phyloP scores from a whole-genome alignment of 2,329 filamentous ascomycete species.

The Talaromyces atroroseus region DNA sequence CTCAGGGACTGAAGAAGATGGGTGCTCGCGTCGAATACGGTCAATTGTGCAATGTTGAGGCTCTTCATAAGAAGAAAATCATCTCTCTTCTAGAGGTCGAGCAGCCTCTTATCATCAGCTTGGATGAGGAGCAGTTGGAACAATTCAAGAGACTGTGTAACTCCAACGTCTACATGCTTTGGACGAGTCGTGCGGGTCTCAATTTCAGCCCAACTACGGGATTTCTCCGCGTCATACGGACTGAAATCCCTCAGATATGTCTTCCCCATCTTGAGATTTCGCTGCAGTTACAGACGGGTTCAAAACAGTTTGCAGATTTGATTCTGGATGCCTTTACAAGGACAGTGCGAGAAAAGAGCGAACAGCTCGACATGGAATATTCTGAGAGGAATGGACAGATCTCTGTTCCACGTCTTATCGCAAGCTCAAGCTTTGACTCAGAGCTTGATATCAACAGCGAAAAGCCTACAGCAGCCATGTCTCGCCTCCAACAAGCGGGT shows the following conservation, averaged over 20 bases:
- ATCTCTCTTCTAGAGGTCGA: neutral
- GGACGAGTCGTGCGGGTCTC: neutral
- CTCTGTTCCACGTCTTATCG: neutral
- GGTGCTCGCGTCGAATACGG: neutral
- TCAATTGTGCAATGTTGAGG: neutral
- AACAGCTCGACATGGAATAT: neutral
- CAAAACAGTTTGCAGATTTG: neutral
- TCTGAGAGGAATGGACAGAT: neutral
- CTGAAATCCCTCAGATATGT: neutral
- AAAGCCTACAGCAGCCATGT: slow-evolving; percentile 12
- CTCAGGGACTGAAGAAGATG: neutral
- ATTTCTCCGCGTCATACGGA: neutral
- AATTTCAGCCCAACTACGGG: neutral
- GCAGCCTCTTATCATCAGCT: neutral
- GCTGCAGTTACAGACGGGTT: neutral
- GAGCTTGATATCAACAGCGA: neutral
- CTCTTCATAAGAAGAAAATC: neutral
- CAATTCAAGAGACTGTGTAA: neutral
- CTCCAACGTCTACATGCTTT: neutral
- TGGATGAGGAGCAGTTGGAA: neutral
- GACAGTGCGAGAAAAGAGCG: neutral
- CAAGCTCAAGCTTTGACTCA: neutral
- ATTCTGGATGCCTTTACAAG: neutral
- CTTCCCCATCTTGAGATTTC: neutral
- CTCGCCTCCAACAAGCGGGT: slow-evolving; percentile 1